A percentile compares a stretch with the other conserved stretches of the same genome.
These are phyloP conservation scores for Colletotrichum sp. DNA, from an alignment of 2,329 filamentous ascomycete genomes.

Conservation along the genomic window DNA sequence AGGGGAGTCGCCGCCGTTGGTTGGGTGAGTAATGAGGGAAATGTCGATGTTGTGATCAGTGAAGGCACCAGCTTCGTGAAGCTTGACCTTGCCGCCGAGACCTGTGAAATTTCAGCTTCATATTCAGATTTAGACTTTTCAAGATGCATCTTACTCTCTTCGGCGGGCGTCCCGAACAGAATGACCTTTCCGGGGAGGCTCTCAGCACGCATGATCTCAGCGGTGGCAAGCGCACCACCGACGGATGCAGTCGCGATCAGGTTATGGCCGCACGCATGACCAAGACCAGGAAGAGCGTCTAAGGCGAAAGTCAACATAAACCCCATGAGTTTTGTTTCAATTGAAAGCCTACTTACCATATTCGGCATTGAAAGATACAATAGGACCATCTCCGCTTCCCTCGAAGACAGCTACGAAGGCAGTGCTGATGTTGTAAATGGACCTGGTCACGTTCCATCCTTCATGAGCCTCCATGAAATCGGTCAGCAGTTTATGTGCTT, in stretches of 20 bases:
- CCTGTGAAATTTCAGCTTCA: slow-evolving; percentile 25
- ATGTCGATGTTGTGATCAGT: slow-evolving; percentile 33
- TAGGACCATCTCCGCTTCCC: slow-evolving; percentile 38
- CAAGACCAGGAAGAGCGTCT: slow-evolving; percentile 40
- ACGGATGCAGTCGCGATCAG: slow-evolving; percentile 54
- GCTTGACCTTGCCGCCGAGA: slow-evolving; percentile 52
- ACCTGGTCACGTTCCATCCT: slow-evolving; percentile 43
- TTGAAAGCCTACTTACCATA: slow-evolving; percentile 26
- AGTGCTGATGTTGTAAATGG: slow-evolving; percentile 45
- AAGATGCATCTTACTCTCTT: slow-evolving; percentile 40
- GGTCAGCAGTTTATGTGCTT: slow-evolving; percentile 45
- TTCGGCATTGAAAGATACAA: slow-evolving; percentile 48
- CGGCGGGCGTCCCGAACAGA: slow-evolving; percentile 55
- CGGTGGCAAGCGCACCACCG: slow-evolving; percentile 50
- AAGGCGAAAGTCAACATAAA: neutral
- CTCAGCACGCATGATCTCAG: slow-evolving; percentile 44
- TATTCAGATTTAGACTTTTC: neutral
- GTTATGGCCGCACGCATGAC: slow-evolving; percentile 40
- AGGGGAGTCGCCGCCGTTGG: neutral
- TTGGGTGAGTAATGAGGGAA: slow-evolving; percentile 33
- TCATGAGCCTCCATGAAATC: slow-evolving; percentile 37
- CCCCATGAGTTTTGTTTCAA: neutral
- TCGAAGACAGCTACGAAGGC: slow-evolving; percentile 48
- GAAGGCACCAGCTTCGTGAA: slow-evolving; percentile 46
- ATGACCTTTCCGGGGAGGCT: slow-evolving; percentile 48